phyloP scores from a whole-genome alignment of 108 stramenopile genomes.

The Aurantiochytrium sp. region DNA sequence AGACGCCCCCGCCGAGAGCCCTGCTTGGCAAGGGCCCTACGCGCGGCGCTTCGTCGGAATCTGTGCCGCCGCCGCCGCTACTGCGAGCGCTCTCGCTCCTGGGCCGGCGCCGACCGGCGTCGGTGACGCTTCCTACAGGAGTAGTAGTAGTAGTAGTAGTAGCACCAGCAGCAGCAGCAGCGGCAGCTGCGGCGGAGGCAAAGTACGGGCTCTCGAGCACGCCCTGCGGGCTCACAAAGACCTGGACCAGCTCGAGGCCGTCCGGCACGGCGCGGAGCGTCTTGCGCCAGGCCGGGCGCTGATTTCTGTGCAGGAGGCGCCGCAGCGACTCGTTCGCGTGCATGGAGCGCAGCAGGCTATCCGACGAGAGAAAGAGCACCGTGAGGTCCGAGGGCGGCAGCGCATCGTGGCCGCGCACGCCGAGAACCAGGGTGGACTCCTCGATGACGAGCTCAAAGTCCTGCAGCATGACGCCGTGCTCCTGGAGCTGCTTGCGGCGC shows the following conservation, averaged over 20 bases:
- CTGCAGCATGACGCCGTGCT: not conserved
- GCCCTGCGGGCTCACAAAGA: slow-evolving; percentile 13
- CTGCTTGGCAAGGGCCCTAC: no score
- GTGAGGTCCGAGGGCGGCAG: slow-evolving; percentile 1
- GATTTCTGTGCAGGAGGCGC: not conserved
- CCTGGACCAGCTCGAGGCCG: not conserved
- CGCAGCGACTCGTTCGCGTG: not conserved
- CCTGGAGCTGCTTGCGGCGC: not conserved
- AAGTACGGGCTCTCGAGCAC: not conserved
- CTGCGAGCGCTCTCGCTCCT: no score
- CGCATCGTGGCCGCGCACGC: not conserved
- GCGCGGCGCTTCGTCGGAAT: no score
- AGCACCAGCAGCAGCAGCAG: no score
- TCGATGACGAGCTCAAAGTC: not conserved
- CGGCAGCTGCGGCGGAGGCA: not conserved
- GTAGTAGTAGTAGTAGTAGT: no score
- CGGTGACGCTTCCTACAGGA: no score
- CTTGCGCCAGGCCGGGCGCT: not conserved
- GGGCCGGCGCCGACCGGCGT: no score
- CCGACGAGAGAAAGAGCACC: not conserved
- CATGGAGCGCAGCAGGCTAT: not conserved
- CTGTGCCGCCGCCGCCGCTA: no score
- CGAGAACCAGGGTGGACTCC: not conserved
- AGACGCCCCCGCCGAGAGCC: no score
- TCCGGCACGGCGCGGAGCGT: not conserved